phyloP scores from a whole-genome alignment of 1,284 basidiomycete species.

The Pisolithus thermaeus region DNA sequence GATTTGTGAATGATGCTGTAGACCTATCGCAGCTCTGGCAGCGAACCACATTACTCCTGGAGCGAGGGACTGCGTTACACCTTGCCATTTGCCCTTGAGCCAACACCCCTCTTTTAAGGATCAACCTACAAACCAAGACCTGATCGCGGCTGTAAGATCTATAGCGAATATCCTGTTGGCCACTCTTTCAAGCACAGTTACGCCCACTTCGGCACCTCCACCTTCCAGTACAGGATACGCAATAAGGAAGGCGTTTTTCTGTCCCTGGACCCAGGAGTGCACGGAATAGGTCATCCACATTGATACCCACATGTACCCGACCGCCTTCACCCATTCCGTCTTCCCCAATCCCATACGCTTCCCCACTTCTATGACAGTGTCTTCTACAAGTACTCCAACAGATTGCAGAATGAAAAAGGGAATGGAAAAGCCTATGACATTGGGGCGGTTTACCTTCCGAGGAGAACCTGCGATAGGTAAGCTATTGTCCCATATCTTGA shows the following conservation, averaged over 20 bases:
- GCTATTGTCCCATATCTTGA: not conserved
- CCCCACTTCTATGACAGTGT: constrained; percentile 17
- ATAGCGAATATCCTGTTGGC: not conserved
- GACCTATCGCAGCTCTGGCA: no score
- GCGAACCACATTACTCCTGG: no score
- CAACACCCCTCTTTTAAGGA: not conserved
- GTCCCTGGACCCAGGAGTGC: not conserved
- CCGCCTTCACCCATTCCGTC: not conserved
- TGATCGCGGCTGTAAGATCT: not conserved
- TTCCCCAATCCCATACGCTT: not conserved
- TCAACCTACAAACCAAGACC: not conserved
- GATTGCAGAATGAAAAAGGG: constrained; percentile 27
- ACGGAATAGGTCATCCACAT: not conserved
- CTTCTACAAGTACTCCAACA: constrained; percentile 26
- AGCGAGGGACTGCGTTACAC: no score
- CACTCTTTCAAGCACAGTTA: not conserved
- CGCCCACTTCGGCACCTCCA: not conserved
- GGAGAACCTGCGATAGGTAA: not conserved
- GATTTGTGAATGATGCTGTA: no score
- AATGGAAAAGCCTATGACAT: constrained; percentile 13
- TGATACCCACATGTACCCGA: constrained; percentile 4
- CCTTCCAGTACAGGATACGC: not conserved
- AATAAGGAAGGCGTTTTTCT: not conserved
- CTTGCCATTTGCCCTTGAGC: no score
- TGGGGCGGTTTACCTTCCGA: not conserved